A percentile compares a stretch with the other conserved stretches of the same genome.
These are phyloP conservation scores for Apiosordaria backusii DNA, from an alignment of 495 filamentous ascomycete species.

Conservation along the genomic window DNA sequence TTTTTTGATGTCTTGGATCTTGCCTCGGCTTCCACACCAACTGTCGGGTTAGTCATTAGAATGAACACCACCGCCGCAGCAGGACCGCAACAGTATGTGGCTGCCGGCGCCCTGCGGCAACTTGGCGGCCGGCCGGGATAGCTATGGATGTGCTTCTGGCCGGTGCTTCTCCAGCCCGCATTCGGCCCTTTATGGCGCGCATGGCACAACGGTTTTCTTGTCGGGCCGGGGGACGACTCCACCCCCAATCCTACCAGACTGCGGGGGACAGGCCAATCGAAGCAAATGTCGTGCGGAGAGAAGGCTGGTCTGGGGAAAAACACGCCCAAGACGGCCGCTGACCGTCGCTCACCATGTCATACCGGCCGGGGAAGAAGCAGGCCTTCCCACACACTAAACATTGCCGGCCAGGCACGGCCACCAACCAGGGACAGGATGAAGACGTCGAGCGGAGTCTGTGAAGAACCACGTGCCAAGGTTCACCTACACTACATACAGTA, in stretches of 20 bases:
- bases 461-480: conserved; percentile 4
- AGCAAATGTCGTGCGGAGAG: background rate
- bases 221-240: background rate
- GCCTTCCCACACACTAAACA: background rate
- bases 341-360: conserved; percentile 4
- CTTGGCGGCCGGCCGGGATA: conserved; percentile 9
- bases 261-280: conserved; percentile 7
- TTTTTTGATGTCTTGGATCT: background rate
- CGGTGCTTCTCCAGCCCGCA: conserved; percentile 15
- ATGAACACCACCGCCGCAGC: background rate
- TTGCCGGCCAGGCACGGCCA: background rate
- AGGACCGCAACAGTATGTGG: background rate
- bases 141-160: background rate
- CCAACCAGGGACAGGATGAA: background rate
- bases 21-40: background rate
- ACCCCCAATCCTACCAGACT: conserved; percentile 6
- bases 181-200: conserved; percentile 19
- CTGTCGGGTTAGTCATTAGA: background rate
- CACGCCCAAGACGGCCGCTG: background rate
- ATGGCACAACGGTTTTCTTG: background rate
- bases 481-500: background rate
- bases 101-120: background rate
- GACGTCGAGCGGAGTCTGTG: background rate
- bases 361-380: background rate
- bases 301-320: background rate